Evolutionary conservation across 2,329 filamentous ascomycete genomes (phyloP).

Genomic region (Hypoxylon sp.): DNA sequence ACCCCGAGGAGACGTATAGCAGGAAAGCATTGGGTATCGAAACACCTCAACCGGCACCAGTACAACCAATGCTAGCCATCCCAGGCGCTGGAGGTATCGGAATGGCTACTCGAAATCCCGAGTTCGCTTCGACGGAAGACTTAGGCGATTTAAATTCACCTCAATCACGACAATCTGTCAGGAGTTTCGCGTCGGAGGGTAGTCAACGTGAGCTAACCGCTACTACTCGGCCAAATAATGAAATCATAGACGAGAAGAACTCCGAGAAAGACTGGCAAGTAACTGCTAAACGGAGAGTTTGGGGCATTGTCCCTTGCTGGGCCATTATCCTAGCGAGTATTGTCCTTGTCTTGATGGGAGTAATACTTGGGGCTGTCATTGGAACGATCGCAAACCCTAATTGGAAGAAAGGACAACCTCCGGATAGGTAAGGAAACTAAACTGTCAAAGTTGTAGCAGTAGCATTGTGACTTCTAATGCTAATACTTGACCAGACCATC

Average conservation of each 20-base stretch:
- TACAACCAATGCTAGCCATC: conserved; percentile 55
- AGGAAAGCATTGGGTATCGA: conserved; percentile 65
- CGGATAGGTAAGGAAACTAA: conserved; percentile 39
- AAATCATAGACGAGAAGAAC: conserved; percentile 63
- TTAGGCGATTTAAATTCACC: conserved; percentile 60
- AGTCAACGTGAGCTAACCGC: conserved; percentile 71
- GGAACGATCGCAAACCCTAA: conserved; percentile 61
- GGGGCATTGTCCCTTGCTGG: conserved; percentile 74
- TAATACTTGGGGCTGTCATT: conserved; percentile 71
- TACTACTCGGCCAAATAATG: conserved; percentile 55
- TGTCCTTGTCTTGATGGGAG: conserved; percentile 66
- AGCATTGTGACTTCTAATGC: conserved; percentile 19
- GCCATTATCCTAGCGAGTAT: conserved; percentile 67
- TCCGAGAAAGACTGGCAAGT: conserved; percentile 67
- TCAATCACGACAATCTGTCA: conserved; percentile 66
- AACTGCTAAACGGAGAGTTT: conserved; percentile 68
- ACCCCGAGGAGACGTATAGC: conserved; percentile 80
- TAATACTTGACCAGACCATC: conserved; percentile 41
- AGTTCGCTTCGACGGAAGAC: conserved; percentile 73
- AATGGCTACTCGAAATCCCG: conserved; percentile 72
- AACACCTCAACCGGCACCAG: conserved; percentile 43
- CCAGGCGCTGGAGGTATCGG: conserved; percentile 74
- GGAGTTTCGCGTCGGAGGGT: conserved; percentile 66
- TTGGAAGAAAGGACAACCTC: conserved; percentile 36
- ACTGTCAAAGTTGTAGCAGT: not conserved